These are phyloP conservation scores for Bipolaris gigantea DNA, from an alignment of 2,329 filamentous ascomycete species.

Conservation along the genomic window DNA sequence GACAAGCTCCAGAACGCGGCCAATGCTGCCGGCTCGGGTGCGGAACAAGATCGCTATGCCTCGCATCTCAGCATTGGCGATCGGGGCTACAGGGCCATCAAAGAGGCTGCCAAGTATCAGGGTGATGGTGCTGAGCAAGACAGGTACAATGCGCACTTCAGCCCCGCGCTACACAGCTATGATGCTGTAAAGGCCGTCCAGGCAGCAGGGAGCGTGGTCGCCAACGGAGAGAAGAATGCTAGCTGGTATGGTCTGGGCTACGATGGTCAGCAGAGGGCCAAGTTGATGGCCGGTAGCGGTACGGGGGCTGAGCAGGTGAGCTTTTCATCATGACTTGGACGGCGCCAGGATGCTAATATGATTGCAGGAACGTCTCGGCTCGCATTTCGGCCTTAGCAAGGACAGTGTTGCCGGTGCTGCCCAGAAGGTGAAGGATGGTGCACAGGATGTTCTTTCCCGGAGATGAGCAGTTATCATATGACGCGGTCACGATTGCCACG, in stretches of 20 bases:
- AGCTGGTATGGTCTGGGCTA: constrained; percentile 34
- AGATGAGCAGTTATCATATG: constrained; percentile 12
- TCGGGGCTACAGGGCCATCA: constrained; percentile 12
- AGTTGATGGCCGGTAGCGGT: constrained; percentile 34
- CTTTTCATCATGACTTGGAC: background rate
- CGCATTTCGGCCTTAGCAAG: constrained; percentile 32
- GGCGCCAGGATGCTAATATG: constrained; percentile 6
- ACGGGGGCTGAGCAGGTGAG: constrained; percentile 41
- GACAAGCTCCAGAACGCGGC: constrained; percentile 23
- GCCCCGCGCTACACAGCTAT: constrained; percentile 20
- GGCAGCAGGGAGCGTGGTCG: constrained; percentile 28
- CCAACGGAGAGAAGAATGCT: constrained; percentile 29
- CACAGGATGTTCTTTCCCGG: constrained; percentile 24
- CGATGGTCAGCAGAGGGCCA: constrained; percentile 37
- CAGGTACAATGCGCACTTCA: constrained; percentile 37
- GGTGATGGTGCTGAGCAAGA: constrained; percentile 39
- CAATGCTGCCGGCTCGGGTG: constrained; percentile 18
- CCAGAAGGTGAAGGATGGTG: constrained; percentile 31
- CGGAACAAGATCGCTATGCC: constrained; percentile 32
- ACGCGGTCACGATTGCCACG: background rate
- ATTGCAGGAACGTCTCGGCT: constrained; percentile 33
- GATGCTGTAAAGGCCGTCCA: constrained; percentile 31
- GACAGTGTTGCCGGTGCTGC: constrained; percentile 28
- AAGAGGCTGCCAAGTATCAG: constrained; percentile 24
- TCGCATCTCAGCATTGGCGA: constrained; percentile 22